A percentile compares a stretch with the other conserved stretches of the same genome.
These are phyloP conservation scores for Penicillium riverlandense DNA, from an alignment of 495 filamentous ascomycete genomes.

Conservation along the genomic window DNA sequence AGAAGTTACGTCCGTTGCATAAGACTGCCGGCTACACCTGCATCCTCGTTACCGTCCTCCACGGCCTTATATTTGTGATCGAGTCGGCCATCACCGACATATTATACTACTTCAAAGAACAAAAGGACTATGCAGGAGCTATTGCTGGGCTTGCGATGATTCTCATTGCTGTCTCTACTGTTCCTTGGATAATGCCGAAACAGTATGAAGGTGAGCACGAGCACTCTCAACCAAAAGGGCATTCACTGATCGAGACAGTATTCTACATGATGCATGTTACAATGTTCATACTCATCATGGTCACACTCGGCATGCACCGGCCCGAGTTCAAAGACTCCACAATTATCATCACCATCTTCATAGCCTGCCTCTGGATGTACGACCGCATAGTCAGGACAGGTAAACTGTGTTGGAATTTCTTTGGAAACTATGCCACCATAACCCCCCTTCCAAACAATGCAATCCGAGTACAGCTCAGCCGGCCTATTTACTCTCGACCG, in stretches of 20 bases:
- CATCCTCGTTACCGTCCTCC: constrained; percentile 35
- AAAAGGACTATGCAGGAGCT: constrained; percentile 37
- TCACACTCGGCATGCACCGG: constrained; percentile 47
- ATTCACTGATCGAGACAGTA: constrained; percentile 2
- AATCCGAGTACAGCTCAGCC: constrained; percentile 47
- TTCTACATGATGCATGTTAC: constrained; percentile 51
- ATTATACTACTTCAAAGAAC: constrained; percentile 20
- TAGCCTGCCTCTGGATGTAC: constrained; percentile 39
- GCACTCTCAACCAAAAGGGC: not conserved
- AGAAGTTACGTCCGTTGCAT: constrained; percentile 53
- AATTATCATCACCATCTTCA: constrained; percentile 37
- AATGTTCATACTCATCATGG: constrained; percentile 43
- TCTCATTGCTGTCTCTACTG: constrained; percentile 25
- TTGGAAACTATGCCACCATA: constrained; percentile 45
- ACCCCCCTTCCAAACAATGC: constrained; percentile 49
- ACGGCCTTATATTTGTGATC: constrained; percentile 34
- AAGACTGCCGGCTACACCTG: constrained; percentile 50
- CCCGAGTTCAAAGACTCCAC: constrained; percentile 30
- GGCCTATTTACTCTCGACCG: constrained; percentile 33
- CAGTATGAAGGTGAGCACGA: constrained; percentile 37
- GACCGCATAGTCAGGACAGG: constrained; percentile 45
- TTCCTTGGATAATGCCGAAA: constrained; percentile 23
- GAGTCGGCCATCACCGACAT: constrained; percentile 14
- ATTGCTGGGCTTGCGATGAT: constrained; percentile 42
- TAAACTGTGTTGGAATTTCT: constrained; percentile 40